Evolutionary conservation across 495 filamentous ascomycete species (phyloP), one percentile per base, ranked within the genome.

Genomic region (Neurospora sp.): DNA sequence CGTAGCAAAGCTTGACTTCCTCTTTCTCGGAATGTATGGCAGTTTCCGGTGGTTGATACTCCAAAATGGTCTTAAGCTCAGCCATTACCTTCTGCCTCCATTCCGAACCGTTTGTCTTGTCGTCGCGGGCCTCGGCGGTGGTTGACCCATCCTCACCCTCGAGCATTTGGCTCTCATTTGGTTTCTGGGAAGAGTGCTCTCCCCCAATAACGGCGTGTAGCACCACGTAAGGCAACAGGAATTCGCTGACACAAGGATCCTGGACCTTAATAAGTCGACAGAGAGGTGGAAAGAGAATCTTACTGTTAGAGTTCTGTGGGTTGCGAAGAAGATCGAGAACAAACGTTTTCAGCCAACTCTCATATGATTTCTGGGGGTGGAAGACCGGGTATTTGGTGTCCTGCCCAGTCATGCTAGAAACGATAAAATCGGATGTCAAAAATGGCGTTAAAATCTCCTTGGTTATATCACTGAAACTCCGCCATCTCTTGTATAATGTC

Each of bases 401-500:
- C 70, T 81, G 77, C 12, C 86, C 79, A n/a, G 83, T 82, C 70
- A 88, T 86, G 14, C 89, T 84, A 65, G 53, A 89, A 31, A 97
- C 84, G 31, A 88, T 83, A 76, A 97, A 99, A 77, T 86, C 91
- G 7, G 96, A 98, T 14, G 84, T 92, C 9, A 93, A 83, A 78
- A 97, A 98, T 5, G 96, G 96, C 22, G 90, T 93, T 10, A 99
- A 80, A 4, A 91, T 93, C 72, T 92, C 92, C 53, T 93, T 87
- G 38, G 92, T 87, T 48, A 85, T 87, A 70, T 92, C 90, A 17
- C 93, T 90, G 75, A 99, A 85, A 8, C 86, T 81, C 17, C 88
- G 80, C 94, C 94, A 99, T 81, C 90, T 90, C 69, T 86, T 82
- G 77, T 90, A 90, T 71, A 87, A 73, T 3, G 39, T 38, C 69